Conservation (phyloP, 352 stramenopile genomes). For the Elongisporangium prolatum region DNA sequence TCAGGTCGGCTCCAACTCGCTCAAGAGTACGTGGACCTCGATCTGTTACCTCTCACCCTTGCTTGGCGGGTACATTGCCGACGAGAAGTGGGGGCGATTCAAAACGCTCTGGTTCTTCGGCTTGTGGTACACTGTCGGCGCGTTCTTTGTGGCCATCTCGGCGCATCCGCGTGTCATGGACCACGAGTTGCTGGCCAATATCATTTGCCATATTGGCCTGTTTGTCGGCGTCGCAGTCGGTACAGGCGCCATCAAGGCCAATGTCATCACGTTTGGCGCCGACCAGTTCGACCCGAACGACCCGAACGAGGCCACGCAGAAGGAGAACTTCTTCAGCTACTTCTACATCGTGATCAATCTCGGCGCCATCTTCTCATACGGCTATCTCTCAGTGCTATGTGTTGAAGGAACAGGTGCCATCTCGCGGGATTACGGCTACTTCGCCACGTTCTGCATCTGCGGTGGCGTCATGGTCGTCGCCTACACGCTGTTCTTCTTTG, state of each 20-base stretch:
- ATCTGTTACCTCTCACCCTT: constrained; percentile 84
- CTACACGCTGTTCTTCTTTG: constrained; percentile 60
- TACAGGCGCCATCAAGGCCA: constrained; percentile 84
- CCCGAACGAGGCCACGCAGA: constrained; percentile 72
- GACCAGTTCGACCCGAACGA: constrained; percentile 87
- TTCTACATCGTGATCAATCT: constrained; percentile 93
- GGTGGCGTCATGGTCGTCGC: constrained; percentile 81
- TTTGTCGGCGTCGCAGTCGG: constrained; percentile 73
- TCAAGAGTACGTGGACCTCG: constrained; percentile 88
- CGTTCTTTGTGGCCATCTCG: constrained; percentile 61
- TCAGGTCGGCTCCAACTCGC: constrained; percentile 76
- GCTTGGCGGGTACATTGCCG: constrained; percentile 77
- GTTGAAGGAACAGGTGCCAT: constrained; percentile 79
- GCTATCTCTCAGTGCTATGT: constrained; percentile 86
- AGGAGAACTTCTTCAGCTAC: constrained; percentile 88
- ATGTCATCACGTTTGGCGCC: constrained; percentile 82
- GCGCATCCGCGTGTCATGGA: constrained; percentile 60
- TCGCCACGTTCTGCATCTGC: constrained; percentile 83
- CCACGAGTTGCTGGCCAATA: constrained; percentile 48
- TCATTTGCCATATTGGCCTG: constrained; percentile 70
- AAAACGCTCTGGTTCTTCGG: constrained; percentile 81
- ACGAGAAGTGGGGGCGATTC: constrained; percentile 85
- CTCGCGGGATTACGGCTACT: constrained; percentile 82
- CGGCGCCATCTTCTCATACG: constrained; percentile 89
- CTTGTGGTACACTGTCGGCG: constrained; percentile 70